A percentile compares a stretch with the other conserved stretches of the same genome.
These are phyloP conservation scores for Rutstroemia sydowiana DNA, from an alignment of 2,329 filamentous ascomycete genomes.

Conservation along the genomic window DNA sequence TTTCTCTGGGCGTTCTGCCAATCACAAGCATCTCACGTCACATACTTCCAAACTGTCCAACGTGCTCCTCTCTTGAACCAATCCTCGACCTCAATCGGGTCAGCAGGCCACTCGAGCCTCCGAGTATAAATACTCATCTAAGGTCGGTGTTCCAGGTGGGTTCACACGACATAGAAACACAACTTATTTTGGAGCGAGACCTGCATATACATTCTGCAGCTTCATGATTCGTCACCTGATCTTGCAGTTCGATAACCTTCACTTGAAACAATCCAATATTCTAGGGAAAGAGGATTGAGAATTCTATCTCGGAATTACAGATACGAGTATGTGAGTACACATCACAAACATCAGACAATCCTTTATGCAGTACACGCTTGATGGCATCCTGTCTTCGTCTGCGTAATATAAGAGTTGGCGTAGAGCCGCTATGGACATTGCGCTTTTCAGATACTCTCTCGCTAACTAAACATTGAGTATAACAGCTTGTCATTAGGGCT, in stretches of 20 bases:
- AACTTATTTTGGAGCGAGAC: constrained; percentile 7
- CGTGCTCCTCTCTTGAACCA: constrained; percentile 4
- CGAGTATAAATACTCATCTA: constrained; percentile 7
- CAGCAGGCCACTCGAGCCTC: constrained; percentile 8
- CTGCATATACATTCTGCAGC: constrained; percentile 5
- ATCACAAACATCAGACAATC: background rate
- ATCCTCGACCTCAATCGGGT: constrained; percentile 5
- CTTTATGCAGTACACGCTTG: constrained; percentile 6
- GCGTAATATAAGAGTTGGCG: background rate
- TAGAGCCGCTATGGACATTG: background rate
- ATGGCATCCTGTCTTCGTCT: background rate
- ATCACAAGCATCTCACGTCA: constrained; percentile 10
- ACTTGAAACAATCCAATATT: background rate
- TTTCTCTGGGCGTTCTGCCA: constrained; percentile 1
- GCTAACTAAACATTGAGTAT: background rate
- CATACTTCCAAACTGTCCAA: constrained; percentile 9
- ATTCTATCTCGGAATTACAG: background rate
- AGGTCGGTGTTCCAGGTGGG: background rate
- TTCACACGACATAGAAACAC: constrained; percentile 9
- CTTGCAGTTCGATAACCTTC: background rate
- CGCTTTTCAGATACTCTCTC: background rate
- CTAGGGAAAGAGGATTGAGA: background rate
- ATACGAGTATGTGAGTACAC: constrained; percentile 6
- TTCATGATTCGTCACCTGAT: constrained; percentile 8
- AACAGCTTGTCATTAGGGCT: background rate